These are phyloP conservation scores for Nicotiana benthamiana DNA, from an alignment of 257 asterid species.

Conservation along the genomic window DNA sequence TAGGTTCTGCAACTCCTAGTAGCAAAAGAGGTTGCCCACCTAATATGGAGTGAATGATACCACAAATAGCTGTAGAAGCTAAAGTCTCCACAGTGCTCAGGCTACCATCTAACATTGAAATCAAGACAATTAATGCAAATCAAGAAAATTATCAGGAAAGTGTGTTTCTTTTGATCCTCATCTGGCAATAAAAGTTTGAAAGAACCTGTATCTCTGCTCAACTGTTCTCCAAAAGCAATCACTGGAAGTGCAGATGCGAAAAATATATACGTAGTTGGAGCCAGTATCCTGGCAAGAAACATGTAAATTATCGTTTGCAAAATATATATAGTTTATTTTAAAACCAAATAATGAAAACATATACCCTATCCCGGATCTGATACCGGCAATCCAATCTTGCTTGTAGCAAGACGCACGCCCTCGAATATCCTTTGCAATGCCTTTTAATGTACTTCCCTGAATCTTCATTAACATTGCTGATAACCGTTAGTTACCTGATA, in stretches of 20 bases:
- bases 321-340: no score
- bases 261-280: constrained; percentile 22
- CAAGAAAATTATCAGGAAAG: neutral
- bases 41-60: constrained; percentile 3
- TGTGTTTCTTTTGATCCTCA: neutral
- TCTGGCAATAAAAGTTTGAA: neutral
- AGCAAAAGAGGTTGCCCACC: constrained; percentile 8
- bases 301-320: no score
- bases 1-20: constrained; percentile 11
- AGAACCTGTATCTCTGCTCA: constrained; percentile 17
- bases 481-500: neutral
- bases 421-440: constrained; percentile 10
- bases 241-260: constrained; percentile 25
- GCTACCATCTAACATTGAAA: neutral
- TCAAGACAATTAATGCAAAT: neutral
- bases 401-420: constrained; percentile 14
- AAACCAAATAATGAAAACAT: neutral
- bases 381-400: constrained; percentile 18
- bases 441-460: neutral
- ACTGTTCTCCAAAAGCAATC: constrained; percentile 20
- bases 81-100: constrained; percentile 6
- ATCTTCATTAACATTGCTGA: neutral
- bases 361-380: constrained; percentile 17
- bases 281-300: constrained; percentile 11
- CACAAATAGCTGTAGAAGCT: constrained; percentile 7